phyloP scores from a whole-genome alignment of 176 grass and related monocot species.

The Rhynchospora tenuis region DNA sequence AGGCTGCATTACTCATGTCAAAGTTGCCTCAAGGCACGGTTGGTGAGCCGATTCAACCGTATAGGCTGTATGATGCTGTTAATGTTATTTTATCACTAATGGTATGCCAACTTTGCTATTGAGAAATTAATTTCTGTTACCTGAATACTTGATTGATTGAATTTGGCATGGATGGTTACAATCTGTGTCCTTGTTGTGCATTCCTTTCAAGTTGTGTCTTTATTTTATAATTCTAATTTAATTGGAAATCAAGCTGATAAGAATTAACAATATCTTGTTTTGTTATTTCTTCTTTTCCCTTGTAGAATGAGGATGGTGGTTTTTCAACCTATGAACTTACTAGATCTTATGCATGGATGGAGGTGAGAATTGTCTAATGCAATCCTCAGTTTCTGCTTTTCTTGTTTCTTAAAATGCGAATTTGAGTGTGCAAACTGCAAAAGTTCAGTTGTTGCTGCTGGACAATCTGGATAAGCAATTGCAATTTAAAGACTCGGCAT shows the following conservation, averaged over 20 bases:
- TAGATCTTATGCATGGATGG: slow-evolving; percentile 80
- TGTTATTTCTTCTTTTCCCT: slow-evolving; percentile 12
- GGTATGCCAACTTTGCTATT: slow-evolving; percentile 29
- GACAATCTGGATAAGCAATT: background rate
- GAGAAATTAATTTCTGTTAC: background rate
- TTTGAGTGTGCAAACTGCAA: background rate
- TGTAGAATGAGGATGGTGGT: slow-evolving; percentile 68
- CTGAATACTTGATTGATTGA: background rate
- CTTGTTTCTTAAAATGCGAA: background rate
- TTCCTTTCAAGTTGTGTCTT: background rate
- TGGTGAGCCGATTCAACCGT: slow-evolving; percentile 41
- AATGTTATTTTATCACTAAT: slow-evolving; percentile 76
- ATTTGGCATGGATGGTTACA: background rate
- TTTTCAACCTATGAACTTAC: slow-evolving; percentile 83
- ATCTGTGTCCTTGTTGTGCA: background rate
- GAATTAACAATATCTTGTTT: background rate
- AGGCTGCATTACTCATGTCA: slow-evolving; percentile 72
- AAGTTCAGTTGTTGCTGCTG: background rate
- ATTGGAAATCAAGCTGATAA: background rate
- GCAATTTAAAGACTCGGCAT: no score
- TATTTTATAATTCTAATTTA: no score
- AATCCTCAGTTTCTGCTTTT: background rate
- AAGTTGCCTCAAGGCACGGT: slow-evolving; percentile 78
- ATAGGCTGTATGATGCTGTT: slow-evolving; percentile 72
- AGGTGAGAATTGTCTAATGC: slow-evolving; percentile 41